Percentiles rank a stretch among this genome's conserved stretches.
phyloP scores from a whole-genome alignment of 2,329 filamentous ascomycete species.

The Didymella exigua region DNA sequence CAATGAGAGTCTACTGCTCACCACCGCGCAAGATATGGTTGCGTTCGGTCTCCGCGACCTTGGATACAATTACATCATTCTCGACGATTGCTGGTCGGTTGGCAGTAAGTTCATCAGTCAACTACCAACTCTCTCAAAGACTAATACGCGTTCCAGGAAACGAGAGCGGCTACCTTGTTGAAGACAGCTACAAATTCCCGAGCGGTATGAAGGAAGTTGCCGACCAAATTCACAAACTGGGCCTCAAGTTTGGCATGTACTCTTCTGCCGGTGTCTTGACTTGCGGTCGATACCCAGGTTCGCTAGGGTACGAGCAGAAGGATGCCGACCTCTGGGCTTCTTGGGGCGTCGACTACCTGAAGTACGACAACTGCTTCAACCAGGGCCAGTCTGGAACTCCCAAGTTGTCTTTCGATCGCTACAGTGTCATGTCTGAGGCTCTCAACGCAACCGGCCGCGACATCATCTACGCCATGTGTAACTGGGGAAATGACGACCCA shows the following conservation, averaged over 20 bases:
- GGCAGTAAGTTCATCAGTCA: conserved; percentile 42
- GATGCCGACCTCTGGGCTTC: conserved; percentile 60
- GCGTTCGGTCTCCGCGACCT: conserved; percentile 55
- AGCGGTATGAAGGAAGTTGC: conserved; percentile 55
- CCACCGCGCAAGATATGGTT: conserved; percentile 54
- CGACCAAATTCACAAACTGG: conserved; percentile 55
- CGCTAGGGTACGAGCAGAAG: conserved; percentile 57
- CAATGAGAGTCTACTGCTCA: conserved; percentile 53
- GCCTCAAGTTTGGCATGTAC: conserved; percentile 61
- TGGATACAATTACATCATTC: conserved; percentile 58
- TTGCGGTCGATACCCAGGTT: conserved; percentile 50
- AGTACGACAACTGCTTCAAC: conserved; percentile 65
- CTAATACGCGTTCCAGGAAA: conserved; percentile 12
- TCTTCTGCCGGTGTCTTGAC: conserved; percentile 54
- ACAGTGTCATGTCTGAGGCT: conserved; percentile 56
- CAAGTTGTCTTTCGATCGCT: conserved; percentile 54
- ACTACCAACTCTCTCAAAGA: not conserved
- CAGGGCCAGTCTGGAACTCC: conserved; percentile 57
- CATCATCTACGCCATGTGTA: conserved; percentile 56
- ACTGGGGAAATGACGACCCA: conserved; percentile 59
- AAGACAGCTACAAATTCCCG: conserved; percentile 48
- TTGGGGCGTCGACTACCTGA: conserved; percentile 55
- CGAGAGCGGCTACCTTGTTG: conserved; percentile 51
- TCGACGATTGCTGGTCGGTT: conserved; percentile 61
- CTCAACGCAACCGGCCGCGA: conserved; percentile 54